phyloP scores from a whole-genome alignment of 192 early-diverging fungal genomes.

The Jimgerdemannia flammicorona region DNA sequence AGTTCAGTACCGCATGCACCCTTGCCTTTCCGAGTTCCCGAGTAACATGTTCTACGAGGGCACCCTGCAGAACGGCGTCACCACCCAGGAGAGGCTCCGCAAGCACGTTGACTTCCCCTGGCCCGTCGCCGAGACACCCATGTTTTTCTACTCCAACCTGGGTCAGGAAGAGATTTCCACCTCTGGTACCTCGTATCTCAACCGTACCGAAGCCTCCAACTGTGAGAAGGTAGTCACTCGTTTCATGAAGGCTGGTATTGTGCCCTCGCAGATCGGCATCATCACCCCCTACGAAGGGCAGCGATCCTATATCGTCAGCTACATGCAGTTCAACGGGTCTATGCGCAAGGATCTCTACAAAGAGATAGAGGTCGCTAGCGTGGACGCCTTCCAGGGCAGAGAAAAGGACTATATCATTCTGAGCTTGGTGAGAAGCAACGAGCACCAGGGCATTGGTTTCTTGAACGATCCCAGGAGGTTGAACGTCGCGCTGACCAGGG shows the following conservation, averaged over 20 bases:
- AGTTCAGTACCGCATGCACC: conserved; percentile 99
- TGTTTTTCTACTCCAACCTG: conserved; percentile 92
- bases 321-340: conserved; percentile 93
- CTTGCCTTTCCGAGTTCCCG: conserved; percentile 97
- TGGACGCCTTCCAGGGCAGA: conserved; percentile 99
- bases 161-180: conserved; percentile 97
- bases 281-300: conserved; percentile 99
- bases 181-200: conserved; percentile 97
- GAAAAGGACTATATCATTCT: conserved; percentile 99
- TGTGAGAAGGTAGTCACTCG: conserved; percentile 97
- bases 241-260: conserved; percentile 83
- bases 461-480: conserved; percentile 88
- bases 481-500: conserved; percentile 87
- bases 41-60: conserved; percentile 99
- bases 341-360: conserved; percentile 94
- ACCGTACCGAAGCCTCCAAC: conserved; percentile 94
- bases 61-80: conserved; percentile 95
- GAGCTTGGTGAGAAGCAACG: conserved; percentile 95
- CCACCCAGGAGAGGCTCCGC: conserved; percentile 83
- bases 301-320: conserved; percentile 89
- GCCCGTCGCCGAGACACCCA: conserved; percentile 90
- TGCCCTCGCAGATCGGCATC: conserved; percentile 92
- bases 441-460: conserved; percentile 95
- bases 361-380: conserved; percentile 97
- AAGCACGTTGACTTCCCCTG: conserved; percentile 93